These are phyloP conservation scores for Diutina siamensis DNA, from an alignment of 1,139 yeast species.

Conservation along the genomic window DNA sequence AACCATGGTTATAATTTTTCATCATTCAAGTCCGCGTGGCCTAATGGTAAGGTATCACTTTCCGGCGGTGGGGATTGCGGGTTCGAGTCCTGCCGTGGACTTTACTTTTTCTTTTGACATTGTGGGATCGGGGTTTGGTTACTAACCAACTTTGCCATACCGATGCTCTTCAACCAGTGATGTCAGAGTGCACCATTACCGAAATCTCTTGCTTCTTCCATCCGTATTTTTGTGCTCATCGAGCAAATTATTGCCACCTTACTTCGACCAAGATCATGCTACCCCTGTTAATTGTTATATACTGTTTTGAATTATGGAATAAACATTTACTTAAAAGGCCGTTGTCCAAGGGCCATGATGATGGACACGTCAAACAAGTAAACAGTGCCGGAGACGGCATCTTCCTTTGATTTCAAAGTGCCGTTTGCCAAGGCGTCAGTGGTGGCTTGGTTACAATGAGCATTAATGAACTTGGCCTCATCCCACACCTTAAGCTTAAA, in stretches of 20 bases:
- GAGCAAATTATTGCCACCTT: no score
- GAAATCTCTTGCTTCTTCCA: no score
- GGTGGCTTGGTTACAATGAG: background rate
- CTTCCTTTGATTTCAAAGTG: background rate
- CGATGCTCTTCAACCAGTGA: no score
- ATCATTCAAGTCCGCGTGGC: slow-evolving; percentile 6
- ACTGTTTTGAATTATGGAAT: no score
- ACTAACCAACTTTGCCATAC: no score
- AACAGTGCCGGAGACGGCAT: background rate
- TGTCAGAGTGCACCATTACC: no score
- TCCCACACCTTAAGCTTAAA: background rate
- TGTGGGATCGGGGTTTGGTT: background rate
- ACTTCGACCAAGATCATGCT: no score
- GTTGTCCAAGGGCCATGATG: slow-evolving; percentile 4
- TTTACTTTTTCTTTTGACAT: background rate
- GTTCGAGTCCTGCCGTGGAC: slow-evolving; percentile 6
- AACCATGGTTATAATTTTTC: no score
- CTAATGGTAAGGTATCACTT: slow-evolving; percentile 6
- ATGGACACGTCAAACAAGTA: background rate
- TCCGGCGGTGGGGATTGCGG: slow-evolving; percentile 6
- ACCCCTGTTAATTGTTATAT: no score
- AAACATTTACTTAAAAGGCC: no score
- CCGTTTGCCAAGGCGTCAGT: background rate
- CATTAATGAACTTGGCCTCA: background rate
- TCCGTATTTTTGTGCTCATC: no score